Evolutionary conservation across 2,329 filamentous ascomycete genomes (phyloP).

Genomic region (Scleromitrula shiraiana): DNA sequence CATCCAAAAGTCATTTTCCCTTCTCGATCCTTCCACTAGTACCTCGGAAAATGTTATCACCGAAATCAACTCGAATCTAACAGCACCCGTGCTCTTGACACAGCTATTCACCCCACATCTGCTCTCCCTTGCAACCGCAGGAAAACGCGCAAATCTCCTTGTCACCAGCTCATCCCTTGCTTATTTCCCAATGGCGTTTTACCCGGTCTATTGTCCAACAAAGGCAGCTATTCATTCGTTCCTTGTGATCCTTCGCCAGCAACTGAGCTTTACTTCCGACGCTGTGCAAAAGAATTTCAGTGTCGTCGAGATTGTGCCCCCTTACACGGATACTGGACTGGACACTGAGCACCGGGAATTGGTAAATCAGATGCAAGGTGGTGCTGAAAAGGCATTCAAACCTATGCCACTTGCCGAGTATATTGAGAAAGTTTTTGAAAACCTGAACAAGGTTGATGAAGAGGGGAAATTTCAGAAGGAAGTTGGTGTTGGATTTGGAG

Average conservation of each 20-base stretch:
- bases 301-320: slow-evolving; percentile 30
- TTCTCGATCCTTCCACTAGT: slow-evolving; percentile 18
- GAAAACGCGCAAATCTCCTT: slow-evolving; percentile 19
- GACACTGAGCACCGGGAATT: slow-evolving; percentile 23
- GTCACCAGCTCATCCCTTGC: slow-evolving; percentile 25
- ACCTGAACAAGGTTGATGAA: slow-evolving; percentile 15
- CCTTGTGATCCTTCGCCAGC: slow-evolving; percentile 21
- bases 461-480: slow-evolving; percentile 25
- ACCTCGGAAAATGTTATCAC: not conserved
- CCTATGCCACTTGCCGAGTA: slow-evolving; percentile 29
- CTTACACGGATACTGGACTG: slow-evolving; percentile 30
- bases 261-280: slow-evolving; percentile 17
- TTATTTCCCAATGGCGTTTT: slow-evolving; percentile 23
- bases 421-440: slow-evolving; percentile 22
- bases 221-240: slow-evolving; percentile 29
- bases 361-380: slow-evolving; percentile 17
- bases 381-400: slow-evolving; percentile 19
- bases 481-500: slow-evolving; percentile 23
- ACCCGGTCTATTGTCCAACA: slow-evolving; percentile 28
- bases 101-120: slow-evolving; percentile 26
- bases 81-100: slow-evolving; percentile 25
- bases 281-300: slow-evolving; percentile 18
- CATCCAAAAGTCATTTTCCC: slow-evolving; percentile 22
- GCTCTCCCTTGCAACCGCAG: slow-evolving; percentile 6
- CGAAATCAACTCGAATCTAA: slow-evolving; percentile 21